Evolutionary conservation across 495 filamentous ascomycete species (phyloP).

Genomic region (Tricharina praecox): DNA sequence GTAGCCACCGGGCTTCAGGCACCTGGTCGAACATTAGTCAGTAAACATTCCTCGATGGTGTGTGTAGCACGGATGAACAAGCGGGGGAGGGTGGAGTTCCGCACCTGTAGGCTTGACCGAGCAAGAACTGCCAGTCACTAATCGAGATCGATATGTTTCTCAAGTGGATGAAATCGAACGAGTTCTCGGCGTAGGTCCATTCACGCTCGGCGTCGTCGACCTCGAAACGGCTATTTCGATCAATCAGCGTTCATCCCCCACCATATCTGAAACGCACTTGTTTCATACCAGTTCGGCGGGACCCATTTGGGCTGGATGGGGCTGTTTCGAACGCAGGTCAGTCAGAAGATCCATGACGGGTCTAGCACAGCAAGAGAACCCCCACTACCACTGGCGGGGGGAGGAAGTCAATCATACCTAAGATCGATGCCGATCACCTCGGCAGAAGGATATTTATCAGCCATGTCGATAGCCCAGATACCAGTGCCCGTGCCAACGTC

Average conservation of each 20-base stretch:
- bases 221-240: slow-evolving; percentile 29
- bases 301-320: slow-evolving; percentile 41
- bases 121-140: slow-evolving; percentile 34
- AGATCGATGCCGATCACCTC: slow-evolving; percentile 44
- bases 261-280: neutral
- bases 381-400: neutral
- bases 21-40: no score
- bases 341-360: no score
- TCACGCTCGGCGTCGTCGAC: slow-evolving; percentile 34
- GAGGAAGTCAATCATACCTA: slow-evolving; percentile 33
- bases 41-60: no score
- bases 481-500: slow-evolving; percentile 49
- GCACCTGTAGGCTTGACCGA: slow-evolving; percentile 25
- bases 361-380: slow-evolving; percentile 6
- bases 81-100: neutral
- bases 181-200: slow-evolving; percentile 30
- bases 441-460: slow-evolving; percentile 32
- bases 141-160: slow-evolving; percentile 32
- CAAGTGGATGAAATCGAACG: slow-evolving; percentile 40
- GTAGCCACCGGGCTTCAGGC: neutral
- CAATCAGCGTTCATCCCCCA: slow-evolving; percentile 3
- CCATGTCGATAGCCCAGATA: slow-evolving; percentile 39
- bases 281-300: slow-evolving; percentile 11
- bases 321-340: no score
- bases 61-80: slow-evolving; percentile 24